A percentile compares a stretch with the other conserved stretches of the same genome.
Evolutionary conservation across 2,329 filamentous ascomycete species (phyloP).

Genomic region (Pseudopyrenochaeta lycopersici): DNA sequence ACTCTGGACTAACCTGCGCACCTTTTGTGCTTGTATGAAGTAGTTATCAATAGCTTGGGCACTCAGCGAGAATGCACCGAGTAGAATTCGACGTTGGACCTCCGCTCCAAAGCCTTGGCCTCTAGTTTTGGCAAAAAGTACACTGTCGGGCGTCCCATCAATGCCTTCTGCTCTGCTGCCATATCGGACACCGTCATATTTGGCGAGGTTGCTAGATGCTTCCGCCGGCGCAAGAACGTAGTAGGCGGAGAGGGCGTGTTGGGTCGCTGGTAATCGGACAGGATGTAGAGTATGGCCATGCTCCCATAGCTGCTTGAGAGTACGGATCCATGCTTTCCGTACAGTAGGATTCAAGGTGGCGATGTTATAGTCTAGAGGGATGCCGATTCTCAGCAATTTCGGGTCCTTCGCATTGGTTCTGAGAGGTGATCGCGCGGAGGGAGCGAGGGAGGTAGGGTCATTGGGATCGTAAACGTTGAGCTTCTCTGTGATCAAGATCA

Average conservation of each 20-base stretch:
- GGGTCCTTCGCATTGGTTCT: neutral
- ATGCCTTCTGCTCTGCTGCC: conserved; percentile 68
- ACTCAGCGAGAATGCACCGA: conserved; percentile 90
- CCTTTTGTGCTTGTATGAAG: conserved; percentile 90
- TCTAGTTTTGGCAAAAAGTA: conserved; percentile 75
- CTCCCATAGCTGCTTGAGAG: conserved; percentile 67
- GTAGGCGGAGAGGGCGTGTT: conserved; percentile 87
- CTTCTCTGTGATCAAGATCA: conserved; percentile 47
- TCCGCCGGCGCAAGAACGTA: conserved; percentile 96
- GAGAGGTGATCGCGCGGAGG: conserved; percentile 61
- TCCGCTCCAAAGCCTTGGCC: conserved; percentile 81
- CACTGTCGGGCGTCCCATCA: conserved; percentile 63
- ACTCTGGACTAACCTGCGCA: conserved; percentile 81
- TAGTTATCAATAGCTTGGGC: conserved; percentile 95
- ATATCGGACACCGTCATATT: conserved; percentile 97
- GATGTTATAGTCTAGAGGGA: conserved; percentile 85
- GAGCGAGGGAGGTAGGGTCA: conserved; percentile 78
- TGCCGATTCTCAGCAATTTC: conserved; percentile 58
- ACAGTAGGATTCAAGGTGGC: conserved; percentile 77
- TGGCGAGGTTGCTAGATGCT: conserved; percentile 93
- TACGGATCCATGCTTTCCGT: conserved; percentile 72
- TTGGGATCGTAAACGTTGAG: conserved; percentile 69
- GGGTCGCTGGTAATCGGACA: conserved; percentile 83
- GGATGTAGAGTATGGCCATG: conserved; percentile 77
- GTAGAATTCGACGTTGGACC: conserved; percentile 83